These are phyloP conservation scores for Colletotrichum aenigma DNA, from an alignment of 2,329 filamentous ascomycete genomes.

Conservation along the genomic window DNA sequence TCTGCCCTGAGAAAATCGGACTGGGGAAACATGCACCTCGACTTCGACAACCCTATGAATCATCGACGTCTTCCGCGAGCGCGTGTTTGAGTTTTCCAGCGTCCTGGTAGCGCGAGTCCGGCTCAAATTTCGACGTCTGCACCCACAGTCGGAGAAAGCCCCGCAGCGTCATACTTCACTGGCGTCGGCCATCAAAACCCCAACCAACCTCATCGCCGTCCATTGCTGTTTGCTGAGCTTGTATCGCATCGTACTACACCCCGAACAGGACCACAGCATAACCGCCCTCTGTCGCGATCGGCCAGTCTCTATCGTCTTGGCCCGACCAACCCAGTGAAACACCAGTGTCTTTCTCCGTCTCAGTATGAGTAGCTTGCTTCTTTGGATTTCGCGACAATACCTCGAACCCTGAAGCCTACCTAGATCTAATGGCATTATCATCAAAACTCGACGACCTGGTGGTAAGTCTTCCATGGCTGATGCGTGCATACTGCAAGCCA, in stretches of 20 bases:
- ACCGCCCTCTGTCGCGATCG: not conserved
- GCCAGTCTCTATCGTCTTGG: not conserved
- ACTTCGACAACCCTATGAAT: not conserved
- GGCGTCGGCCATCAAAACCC: not conserved
- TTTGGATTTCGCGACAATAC: slow-evolving; percentile 11
- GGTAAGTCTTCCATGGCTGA: not conserved
- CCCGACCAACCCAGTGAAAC: not conserved
- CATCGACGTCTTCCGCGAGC: not conserved
- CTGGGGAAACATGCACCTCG: not conserved
- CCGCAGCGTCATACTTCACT: not conserved
- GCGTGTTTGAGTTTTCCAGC: not conserved
- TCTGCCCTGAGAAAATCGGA: not conserved
- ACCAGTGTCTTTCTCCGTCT: not conserved
- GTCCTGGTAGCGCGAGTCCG: not conserved
- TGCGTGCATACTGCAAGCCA: not conserved
- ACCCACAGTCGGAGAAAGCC: not conserved
- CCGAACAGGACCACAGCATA: not conserved
- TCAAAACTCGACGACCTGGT: slow-evolving; percentile 13
- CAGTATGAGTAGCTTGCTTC: slow-evolving; percentile 10
- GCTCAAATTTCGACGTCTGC: not conserved
- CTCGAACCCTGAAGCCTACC: slow-evolving; percentile 5
- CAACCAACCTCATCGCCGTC: not conserved
- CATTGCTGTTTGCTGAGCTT: not conserved
- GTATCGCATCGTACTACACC: not conserved
- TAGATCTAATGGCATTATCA: not conserved